Base-by-base conservation (phyloP, 179 eudicot species). In the Beta corolliflora region DNA sequence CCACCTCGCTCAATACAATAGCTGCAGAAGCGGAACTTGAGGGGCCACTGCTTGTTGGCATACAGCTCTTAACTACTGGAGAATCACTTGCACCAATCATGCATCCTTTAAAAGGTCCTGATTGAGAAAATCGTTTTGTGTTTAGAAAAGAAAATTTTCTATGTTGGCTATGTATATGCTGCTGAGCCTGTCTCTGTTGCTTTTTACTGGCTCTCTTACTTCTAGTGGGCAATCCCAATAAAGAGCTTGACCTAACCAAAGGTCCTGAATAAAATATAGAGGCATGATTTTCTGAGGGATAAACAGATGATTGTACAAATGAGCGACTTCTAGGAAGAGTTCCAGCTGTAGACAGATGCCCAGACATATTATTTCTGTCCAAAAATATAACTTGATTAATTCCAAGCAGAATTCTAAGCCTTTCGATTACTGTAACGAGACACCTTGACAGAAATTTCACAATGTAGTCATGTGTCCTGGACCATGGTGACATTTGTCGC, bases 181-280 rank as follows among this genome's bases (percentile, higher is more conserved):
- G 85, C 64, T 72, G 85, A 79, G 50, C 25, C 75, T 80, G 86
- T 56, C 50, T 79, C 56, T 81, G 81, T 46, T 81, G 86, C 82
- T 81, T 85, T 80, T 76, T 83, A 79, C 80, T 65, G 75, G 83
- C 73, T 81, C 78, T 83, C 71, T 81, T 85, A 75, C 79, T 82
- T 74, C 89, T 78, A 16, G 76, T 60, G 36, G 87, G 84, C 50
- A 81, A 71, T 19, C 90, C 88, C 48, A 85, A 67, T 74, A 77
- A 83, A 11, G 90, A 88, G 70, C 87, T 85, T 59, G 90, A 88
- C 63, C 84, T 79, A 70, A 75, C 77, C 65, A 88, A 48, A 69
- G 90, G 88, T 59, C 88, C 90, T 14, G 90, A 88, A 68, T 83
- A 88, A 75, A 88, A 88, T 60, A 85, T 81, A 48, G 90, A 88